phyloP scores from a whole-genome alignment of 2,329 filamentous ascomycete species.

The Epicoccum nigrum region DNA sequence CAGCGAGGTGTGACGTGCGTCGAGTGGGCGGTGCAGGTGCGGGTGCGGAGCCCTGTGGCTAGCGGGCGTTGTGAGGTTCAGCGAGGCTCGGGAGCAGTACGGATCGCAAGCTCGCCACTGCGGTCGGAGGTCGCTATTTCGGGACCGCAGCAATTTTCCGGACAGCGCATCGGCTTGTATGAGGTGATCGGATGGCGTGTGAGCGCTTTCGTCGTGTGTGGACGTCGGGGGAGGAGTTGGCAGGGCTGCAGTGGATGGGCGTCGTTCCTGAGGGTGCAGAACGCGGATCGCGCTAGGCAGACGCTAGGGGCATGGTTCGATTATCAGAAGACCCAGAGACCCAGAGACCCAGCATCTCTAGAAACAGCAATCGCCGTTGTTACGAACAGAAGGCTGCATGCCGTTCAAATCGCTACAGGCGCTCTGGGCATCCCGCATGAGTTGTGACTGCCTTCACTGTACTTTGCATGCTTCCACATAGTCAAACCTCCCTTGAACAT shows the following conservation, averaged over 20 bases:
- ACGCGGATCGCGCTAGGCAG: constrained; percentile 23
- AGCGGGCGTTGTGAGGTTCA: constrained; percentile 25
- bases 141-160: constrained; percentile 31
- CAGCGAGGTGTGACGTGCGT: constrained; percentile 23
- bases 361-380: constrained; percentile 1
- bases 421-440: too few species aligned
- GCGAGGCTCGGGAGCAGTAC: constrained; percentile 35
- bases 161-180: constrained; percentile 26
- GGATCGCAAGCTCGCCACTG: constrained; percentile 38
- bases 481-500: too few species aligned
- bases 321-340: constrained; percentile 5
- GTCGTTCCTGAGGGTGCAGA: constrained; percentile 26
- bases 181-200: constrained; percentile 4
- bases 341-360: constrained; percentile 7
- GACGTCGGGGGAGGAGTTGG: constrained; percentile 12
- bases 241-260: constrained; percentile 10
- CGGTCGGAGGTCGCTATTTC: constrained; percentile 21
- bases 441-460: too few species aligned
- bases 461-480: too few species aligned
- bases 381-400: background rate
- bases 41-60: constrained; percentile 30
- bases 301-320: constrained; percentile 13
- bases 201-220: constrained; percentile 14
- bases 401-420: too few species aligned
- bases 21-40: constrained; percentile 19